Base-by-base conservation (phyloP, 108 stramenopile species). In the Cylindrotheca closterium region DNA sequence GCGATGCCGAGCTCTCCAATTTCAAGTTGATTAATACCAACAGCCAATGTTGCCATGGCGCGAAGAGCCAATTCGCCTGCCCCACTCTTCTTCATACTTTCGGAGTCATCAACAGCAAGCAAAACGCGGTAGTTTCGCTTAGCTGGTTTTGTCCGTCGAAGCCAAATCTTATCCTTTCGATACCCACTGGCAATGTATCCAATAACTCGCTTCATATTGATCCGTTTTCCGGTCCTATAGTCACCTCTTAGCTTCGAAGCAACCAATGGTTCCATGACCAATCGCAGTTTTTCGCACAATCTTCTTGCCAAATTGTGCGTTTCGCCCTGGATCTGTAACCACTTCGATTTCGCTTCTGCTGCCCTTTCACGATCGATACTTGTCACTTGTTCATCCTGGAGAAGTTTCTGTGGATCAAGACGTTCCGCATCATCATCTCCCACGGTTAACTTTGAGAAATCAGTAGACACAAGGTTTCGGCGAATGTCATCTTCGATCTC, bases 201-300 rank as follows among this genome's bases (percentile, higher is more conserved):
- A 68, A 99, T 98, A n/a, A 99, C 97, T 22, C 93, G 84, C 55
- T 97, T 92, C 98, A 99, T 98, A 75, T 98, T 98, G 63, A 99
- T 95, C 45, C 99, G 61, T 60, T 99, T 99, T 5, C 99, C 99
- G 1, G 96, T 97, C 5, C 98, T 79, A 61, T 98, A 99, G 75
- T 98, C 98, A 4, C 99, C 99, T 52, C 88, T 86, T 29, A 99
- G 78, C 78, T 96, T 95, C 0, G 92, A 92, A 4, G 99, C 97
- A 34, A 98, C 85, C 64, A 96, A 79, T 1, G 99, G 98, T 74
- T 96, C 96, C 84, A 98, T 83, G 2, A 99, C 93, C 27, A 98
- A 81, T 17, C 98, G 84, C 25, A 99, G 83, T 60, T 96, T 96
- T 81, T 99, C 99, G 63, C 98, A 97, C n/a, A 99, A 80, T 4